Evolutionary conservation across 2,329 filamentous ascomycete genomes (phyloP).

Genomic region (Graphilbum sp.): DNA sequence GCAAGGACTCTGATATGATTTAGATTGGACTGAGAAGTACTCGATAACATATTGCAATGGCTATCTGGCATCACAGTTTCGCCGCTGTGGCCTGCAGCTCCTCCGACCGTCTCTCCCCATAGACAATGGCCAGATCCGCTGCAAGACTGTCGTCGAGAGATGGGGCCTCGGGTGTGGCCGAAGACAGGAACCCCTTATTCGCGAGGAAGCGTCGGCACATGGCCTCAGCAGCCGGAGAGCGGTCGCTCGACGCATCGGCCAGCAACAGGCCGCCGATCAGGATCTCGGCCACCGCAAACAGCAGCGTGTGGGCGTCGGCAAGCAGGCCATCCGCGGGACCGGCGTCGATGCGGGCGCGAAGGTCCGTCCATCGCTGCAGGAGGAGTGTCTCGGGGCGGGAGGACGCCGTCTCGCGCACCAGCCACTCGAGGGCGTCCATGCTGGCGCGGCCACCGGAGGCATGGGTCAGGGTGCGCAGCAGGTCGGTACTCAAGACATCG

Average conservation of each 20-base stretch:
- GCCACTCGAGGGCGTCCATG: conserved; percentile 25
- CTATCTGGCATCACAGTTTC: background rate
- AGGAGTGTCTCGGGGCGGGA: conserved; percentile 7
- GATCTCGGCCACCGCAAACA: conserved; percentile 27
- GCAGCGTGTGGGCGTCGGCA: conserved; percentile 26
- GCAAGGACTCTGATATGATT: too few relatives aligned
- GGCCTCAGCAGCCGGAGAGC: conserved; percentile 19
- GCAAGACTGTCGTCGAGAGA: conserved; percentile 14
- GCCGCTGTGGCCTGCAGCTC: background rate
- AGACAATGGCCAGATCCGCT: conserved; percentile 20
- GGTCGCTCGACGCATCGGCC: conserved; percentile 22
- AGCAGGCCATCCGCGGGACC: conserved; percentile 23
- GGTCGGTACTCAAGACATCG: conserved; percentile 45
- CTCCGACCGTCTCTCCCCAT: conserved; percentile 11
- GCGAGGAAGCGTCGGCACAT: conserved; percentile 23
- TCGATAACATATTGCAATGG: too few relatives aligned
- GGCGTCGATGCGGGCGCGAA: conserved; percentile 21
- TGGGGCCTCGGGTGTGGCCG: conserved; percentile 6
- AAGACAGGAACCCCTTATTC: conserved; percentile 14
- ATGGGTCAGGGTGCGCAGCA: conserved; percentile 30
- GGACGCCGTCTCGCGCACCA: conserved; percentile 15
- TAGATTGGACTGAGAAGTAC: too few relatives aligned
- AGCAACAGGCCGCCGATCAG: conserved; percentile 25
- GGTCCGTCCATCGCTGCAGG: conserved; percentile 20
- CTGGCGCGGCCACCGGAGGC: conserved; percentile 19